phyloP scores from a whole-genome alignment of 768 basidiomycete species.

The Gautieria morchelliformis region DNA sequence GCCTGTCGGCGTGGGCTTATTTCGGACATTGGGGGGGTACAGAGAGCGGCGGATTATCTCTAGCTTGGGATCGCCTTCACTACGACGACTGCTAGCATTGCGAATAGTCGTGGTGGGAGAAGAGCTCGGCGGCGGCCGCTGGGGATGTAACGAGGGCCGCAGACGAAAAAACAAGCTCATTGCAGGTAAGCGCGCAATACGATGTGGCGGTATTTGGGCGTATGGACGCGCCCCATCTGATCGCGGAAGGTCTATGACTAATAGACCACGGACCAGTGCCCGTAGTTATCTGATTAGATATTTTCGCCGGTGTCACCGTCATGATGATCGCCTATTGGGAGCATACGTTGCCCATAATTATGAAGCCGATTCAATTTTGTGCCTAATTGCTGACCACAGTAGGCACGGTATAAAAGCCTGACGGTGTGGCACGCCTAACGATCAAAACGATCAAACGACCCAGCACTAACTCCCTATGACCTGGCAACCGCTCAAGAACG shows the following conservation, averaged over 20 bases:
- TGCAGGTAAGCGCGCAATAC: background rate
- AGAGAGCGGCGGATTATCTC: slow-evolving; percentile 71
- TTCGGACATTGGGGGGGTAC: slow-evolving; percentile 70
- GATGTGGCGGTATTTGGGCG: too few relatives aligned
- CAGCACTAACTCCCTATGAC: background rate
- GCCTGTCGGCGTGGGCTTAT: slow-evolving; percentile 65
- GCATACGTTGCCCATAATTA: too few relatives aligned
- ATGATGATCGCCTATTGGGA: too few relatives aligned
- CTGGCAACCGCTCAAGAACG: slow-evolving; percentile 19
- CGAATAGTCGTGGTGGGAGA: slow-evolving; percentile 29
- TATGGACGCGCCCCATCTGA: too few relatives aligned
- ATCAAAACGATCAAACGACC: too few relatives aligned
- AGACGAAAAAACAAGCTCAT: background rate
- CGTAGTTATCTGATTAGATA: background rate
- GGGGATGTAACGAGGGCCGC: background rate
- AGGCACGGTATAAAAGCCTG: too few relatives aligned
- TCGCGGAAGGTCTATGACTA: too few relatives aligned
- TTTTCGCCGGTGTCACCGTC: too few relatives aligned
- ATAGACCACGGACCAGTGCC: background rate
- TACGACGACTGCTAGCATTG: slow-evolving; percentile 30
- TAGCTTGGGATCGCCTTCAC: slow-evolving; percentile 46
- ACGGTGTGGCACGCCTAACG: too few relatives aligned
- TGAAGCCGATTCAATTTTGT: too few relatives aligned
- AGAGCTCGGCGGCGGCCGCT: slow-evolving; percentile 20
- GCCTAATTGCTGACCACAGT: too few relatives aligned